phyloP scores from a whole-genome alignment of 345 rosid species.

The Cardamine resedifolia region DNA sequence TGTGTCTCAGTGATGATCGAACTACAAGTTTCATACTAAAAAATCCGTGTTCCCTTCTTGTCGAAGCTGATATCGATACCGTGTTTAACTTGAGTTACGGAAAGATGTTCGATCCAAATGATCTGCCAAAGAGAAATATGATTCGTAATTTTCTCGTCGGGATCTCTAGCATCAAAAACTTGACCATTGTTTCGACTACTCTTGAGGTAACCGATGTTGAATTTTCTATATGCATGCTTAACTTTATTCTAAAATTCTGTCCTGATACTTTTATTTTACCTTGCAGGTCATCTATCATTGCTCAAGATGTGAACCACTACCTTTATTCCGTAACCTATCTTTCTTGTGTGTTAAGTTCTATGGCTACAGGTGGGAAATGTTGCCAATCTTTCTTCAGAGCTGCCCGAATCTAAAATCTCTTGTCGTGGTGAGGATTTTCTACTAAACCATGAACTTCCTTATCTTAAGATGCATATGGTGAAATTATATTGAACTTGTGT shows the following conservation, averaged over 20 bases:
- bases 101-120: neutral
- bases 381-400: conserved; percentile 3
- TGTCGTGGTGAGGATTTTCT: neutral
- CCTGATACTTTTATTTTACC: neutral
- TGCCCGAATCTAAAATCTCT: neutral
- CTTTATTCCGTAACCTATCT: neutral
- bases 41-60: neutral
- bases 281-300: neutral
- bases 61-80: neutral
- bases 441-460: neutral
- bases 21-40: neutral
- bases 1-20: neutral
- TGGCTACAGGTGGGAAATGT: neutral
- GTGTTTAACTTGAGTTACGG: neutral
- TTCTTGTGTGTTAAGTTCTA: neutral
- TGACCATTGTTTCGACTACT: neutral
- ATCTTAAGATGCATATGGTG: neutral
- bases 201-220: conserved; percentile 6
- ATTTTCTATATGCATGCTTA: neutral
- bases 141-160: neutral
- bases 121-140: neutral
- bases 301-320: neutral
- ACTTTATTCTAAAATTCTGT: neutral
- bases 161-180: neutral
- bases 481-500: neutral